Evolutionary conservation across 1,284 basidiomycete genomes (phyloP).

Genomic region (Inonotus obliquus): DNA sequence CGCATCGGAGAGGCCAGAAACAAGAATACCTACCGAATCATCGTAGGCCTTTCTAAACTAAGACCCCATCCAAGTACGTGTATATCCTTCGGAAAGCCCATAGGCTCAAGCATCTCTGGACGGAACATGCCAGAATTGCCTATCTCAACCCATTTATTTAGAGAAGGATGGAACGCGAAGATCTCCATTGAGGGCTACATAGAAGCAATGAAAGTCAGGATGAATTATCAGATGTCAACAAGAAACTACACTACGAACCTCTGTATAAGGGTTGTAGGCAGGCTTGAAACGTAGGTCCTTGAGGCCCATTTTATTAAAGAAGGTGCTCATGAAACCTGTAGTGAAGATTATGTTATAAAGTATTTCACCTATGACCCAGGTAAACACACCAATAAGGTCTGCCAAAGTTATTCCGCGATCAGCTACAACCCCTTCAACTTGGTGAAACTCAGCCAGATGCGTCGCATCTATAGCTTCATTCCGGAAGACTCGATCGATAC

Average conservation of each 20-base stretch:
- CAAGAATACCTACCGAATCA: slow-evolving; percentile 80
- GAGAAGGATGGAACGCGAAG: slow-evolving; percentile 95
- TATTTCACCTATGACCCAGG: slow-evolving; percentile 11
- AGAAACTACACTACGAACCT: slow-evolving; percentile 49
- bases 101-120: slow-evolving; percentile 98
- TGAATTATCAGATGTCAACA: background rate
- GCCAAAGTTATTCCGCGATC: slow-evolving; percentile 94
- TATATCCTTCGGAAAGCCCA: slow-evolving; percentile 97
- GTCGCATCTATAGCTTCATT: slow-evolving; percentile 99
- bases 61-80: slow-evolving; percentile 98
- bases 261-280: slow-evolving; percentile 95
- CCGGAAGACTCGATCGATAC: slow-evolving; percentile 97
- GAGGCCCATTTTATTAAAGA: slow-evolving; percentile 98
- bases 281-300: slow-evolving; percentile 95
- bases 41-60: slow-evolving; percentile 94
- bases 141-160: slow-evolving; percentile 95
- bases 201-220: slow-evolving; percentile 15
- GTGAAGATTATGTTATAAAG: background rate
- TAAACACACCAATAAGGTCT: slow-evolving; percentile 81
- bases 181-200: slow-evolving; percentile 94
- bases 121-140: slow-evolving; percentile 99
- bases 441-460: slow-evolving; percentile 99
- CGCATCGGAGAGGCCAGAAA: background rate
- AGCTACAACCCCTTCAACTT: slow-evolving; percentile 98
- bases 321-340: slow-evolving; percentile 94